Percentiles rank a stretch among this genome's conserved stretches.
Conservation (phyloP, 805 yeast species). For the Ogataea minuta region DNA sequence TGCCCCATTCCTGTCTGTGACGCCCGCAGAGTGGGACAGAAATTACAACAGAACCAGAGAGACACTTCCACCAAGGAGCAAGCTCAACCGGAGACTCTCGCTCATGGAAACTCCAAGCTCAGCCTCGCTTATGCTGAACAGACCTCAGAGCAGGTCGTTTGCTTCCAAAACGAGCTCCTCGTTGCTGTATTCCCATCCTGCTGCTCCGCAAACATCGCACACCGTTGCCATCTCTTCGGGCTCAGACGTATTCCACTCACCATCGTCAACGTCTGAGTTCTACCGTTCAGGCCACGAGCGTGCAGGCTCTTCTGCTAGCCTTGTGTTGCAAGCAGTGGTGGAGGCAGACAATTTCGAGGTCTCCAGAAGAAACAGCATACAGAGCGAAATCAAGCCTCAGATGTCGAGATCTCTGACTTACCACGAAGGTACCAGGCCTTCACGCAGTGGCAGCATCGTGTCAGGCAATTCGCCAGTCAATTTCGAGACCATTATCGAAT, state of each 20-base stretch:
- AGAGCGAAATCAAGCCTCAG: conserved; percentile 19
- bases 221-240: conserved; percentile 35
- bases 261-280: conserved; percentile 15
- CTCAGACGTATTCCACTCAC: conserved; percentile 25
- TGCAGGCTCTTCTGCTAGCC: conserved; percentile 53
- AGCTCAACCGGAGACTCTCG: conserved; percentile 38
- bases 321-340: conserved; percentile 72
- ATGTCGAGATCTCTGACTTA: conserved; percentile 37
- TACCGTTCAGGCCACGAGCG: conserved; percentile 25
- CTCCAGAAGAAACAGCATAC: conserved; percentile 33
- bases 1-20: conserved; percentile 73
- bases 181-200: conserved; percentile 48
- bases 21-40: conserved; percentile 90
- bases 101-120: conserved; percentile 45
- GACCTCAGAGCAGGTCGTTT: conserved; percentile 34
- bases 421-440: conserved; percentile 10
- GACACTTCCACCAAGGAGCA: conserved; percentile 23
- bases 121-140: conserved; percentile 37
- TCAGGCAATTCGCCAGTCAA: conserved; percentile 17
- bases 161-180: conserved; percentile 39
- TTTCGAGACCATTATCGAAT: conserved; percentile 46
- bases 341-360: conserved; percentile 50
- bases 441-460: conserved; percentile 19
- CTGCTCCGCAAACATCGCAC: conserved; percentile 65
- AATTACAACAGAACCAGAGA: conserved; percentile 43